Conservation (phyloP, 2,329 filamentous ascomycete genomes). For the Colletotrichum shisoi region DNA sequence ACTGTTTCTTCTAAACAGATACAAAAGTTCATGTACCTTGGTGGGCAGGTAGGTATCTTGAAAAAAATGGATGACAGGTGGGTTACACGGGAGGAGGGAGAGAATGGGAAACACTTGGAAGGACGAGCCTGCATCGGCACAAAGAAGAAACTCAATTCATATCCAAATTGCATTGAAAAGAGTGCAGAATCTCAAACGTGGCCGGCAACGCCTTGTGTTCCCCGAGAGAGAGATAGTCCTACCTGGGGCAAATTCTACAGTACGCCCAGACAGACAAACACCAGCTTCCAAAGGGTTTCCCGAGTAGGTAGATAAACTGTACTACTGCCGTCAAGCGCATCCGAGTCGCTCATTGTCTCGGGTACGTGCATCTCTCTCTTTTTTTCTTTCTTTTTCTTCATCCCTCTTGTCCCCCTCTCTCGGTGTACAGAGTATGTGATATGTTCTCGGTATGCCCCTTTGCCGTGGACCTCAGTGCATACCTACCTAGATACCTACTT, state of each 20-base stretch:
- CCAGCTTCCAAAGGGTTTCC: too few relatives aligned
- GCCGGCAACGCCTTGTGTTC: neutral
- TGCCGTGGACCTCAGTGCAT: neutral
- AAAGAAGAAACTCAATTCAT: neutral
- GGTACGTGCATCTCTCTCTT: neutral
- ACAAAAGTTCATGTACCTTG: neutral
- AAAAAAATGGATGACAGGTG: neutral
- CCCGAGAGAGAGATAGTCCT: neutral
- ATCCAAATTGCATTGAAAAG: neutral
- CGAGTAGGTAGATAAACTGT: neutral
- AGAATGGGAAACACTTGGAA: neutral
- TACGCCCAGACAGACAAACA: too few relatives aligned
- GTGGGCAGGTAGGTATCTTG: neutral
- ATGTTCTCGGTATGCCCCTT: neutral
- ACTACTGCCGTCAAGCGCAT: slow-evolving; percentile 2
- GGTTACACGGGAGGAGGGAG: neutral
- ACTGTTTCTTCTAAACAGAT: neutral
- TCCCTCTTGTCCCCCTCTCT: too few relatives aligned
- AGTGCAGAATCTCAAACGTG: slow-evolving; percentile 14
- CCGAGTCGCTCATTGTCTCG: neutral
- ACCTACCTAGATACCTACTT: too few relatives aligned
- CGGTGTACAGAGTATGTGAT: neutral
- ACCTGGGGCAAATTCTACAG: too few relatives aligned
- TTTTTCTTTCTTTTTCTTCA: too few relatives aligned
- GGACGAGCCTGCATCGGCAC: neutral